Evolutionary conservation across 73 alveolate genomes (phyloP), one percentile per base, ranked within the genome.

Genomic region (Diophrys appendiculata): DNA sequence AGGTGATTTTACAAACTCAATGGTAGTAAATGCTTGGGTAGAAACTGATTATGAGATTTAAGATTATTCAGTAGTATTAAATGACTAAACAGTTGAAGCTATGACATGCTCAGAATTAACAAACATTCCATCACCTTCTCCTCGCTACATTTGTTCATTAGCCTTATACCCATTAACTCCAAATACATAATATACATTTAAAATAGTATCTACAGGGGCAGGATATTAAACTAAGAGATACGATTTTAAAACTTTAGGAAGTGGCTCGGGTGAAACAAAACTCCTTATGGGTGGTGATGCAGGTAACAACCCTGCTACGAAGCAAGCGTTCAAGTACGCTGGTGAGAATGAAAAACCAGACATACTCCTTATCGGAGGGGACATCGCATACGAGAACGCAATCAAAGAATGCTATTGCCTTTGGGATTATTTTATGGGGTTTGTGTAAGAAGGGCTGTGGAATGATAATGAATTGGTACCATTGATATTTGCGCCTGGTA

Each of bases 371-470:
- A 76, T 88, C 3, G 95, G 95, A 35, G 95, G 95, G 14, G 95
- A 88, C 64, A 79, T 88, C 3, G 91, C 89, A n/a, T 88, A 88
- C 72, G 95, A 88, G 70, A 88, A 88, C 77, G 89, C 86, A 1
- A 72, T 81, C 32, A 24, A 64, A 30, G 89, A 82, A 29, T 88
- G 95, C 52, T 88, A 82, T 68, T 68, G 83, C 29, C n/a, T 43
- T 11, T 43, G 60, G 60, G 60, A 43, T 43, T 5, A 43, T 18
- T 43, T 43, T 18, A 43, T 43, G 60, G 60, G 5, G 5, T 18
- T 43, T 11, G n/a, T 43, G 5, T 11, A 18, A 43, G 60, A 43
- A 11, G 60, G 60, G 18, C 60, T 43, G n/a, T 43, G n/a, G 5
- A 11, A 5, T 43, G 60, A 43, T 43, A 43, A 43, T 43, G n/a